A percentile compares a stretch with the other conserved stretches of the same genome.
These are phyloP conservation scores for Plasmopara viticola DNA, from an alignment of 352 stramenopile species.

Conservation along the genomic window DNA sequence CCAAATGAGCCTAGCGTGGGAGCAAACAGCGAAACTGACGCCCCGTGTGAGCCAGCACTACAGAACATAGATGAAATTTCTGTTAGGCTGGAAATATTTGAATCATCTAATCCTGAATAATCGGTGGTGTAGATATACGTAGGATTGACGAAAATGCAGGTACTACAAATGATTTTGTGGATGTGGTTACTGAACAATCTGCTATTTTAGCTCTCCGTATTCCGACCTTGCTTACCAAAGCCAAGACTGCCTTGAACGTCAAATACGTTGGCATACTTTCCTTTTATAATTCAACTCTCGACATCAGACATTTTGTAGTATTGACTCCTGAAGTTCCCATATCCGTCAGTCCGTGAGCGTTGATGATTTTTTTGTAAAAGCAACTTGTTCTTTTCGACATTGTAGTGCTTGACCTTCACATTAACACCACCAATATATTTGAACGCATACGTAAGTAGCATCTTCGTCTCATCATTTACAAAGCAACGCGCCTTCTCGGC, in stretches of 20 bases:
- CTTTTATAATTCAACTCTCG: not conserved
- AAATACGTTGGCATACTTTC: not conserved
- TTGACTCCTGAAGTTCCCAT: not conserved
- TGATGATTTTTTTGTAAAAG: not conserved
- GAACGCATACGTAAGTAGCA: conserved; percentile 12
- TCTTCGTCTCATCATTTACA: conserved; percentile 1
- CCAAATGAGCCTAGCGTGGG: not conserved
- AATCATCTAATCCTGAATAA: conserved; percentile 13
- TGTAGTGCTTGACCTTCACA: not conserved
- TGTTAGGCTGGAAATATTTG: conserved; percentile 17
- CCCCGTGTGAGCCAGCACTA: not conserved
- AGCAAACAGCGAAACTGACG: not conserved
- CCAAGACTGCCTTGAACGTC: not conserved
- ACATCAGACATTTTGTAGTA: not conserved
- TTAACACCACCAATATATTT: not conserved
- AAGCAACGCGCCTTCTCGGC: conserved; percentile 10
- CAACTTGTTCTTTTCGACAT: not conserved
- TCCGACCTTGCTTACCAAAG: not conserved
- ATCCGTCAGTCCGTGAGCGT: not conserved
- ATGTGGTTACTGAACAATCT: too few relatives aligned
- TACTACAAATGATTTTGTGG: too few relatives aligned
- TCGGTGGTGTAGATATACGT: conserved; percentile 3
- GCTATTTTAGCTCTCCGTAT: not conserved
- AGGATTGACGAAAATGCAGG: not conserved
- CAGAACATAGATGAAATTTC: conserved; percentile 6